These are phyloP conservation scores for Lentinula edodes DNA, from an alignment of 768 basidiomycete genomes.

Conservation along the genomic window DNA sequence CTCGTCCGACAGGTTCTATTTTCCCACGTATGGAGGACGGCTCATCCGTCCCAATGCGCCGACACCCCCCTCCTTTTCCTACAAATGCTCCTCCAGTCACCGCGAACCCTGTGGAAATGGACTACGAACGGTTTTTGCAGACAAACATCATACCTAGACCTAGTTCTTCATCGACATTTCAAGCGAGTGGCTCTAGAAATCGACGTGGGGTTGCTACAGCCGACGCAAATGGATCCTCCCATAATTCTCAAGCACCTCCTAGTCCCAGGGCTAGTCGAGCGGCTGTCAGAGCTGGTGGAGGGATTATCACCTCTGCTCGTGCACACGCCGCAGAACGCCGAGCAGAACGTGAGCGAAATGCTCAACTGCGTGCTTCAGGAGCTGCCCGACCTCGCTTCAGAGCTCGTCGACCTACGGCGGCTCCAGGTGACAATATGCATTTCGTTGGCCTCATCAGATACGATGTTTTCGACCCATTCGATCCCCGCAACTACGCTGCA, in stretches of 20 bases:
- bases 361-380: neutral
- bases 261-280: neutral
- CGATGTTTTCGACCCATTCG: constrained; percentile 1
- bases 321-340: neutral
- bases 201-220: neutral
- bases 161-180: neutral
- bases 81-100: neutral
- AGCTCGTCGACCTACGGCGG: neutral
- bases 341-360: neutral
- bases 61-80: neutral
- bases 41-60: constrained; percentile 1
- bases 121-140: neutral
- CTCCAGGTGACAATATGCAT: neutral
- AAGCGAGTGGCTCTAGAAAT: neutral
- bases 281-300: neutral
- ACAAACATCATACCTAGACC: neutral
- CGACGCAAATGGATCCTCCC: too few relatives aligned
- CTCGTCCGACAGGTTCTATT: neutral
- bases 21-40: neutral
- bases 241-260: too few relatives aligned
- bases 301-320: neutral
- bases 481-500: neutral
- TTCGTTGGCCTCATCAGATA: neutral
- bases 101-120: neutral
- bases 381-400: neutral